A percentile compares a stretch with the other conserved stretches of the same genome.
phyloP scores from a whole-genome alignment of 140 eudicot genomes.

The Oenanthe javanica region DNA sequence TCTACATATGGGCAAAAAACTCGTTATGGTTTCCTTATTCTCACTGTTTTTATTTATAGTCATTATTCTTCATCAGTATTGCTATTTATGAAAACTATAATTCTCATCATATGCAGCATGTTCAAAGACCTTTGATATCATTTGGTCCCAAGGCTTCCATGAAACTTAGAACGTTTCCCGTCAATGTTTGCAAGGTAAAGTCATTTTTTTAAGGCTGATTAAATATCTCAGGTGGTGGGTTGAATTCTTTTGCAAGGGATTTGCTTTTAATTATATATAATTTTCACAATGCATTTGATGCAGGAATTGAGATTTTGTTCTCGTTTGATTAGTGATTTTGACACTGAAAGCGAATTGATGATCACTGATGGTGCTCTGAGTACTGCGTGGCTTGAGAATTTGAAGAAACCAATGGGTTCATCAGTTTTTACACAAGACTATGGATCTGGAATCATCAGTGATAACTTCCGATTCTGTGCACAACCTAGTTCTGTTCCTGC shows the following conservation, averaged over 20 bases:
- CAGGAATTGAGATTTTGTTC: slow-evolving; percentile 75
- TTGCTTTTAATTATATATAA: slow-evolving; percentile 11
- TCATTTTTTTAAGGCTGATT: neutral
- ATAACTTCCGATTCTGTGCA: slow-evolving; percentile 53
- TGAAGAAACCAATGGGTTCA: slow-evolving; percentile 49
- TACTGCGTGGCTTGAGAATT: slow-evolving; percentile 76
- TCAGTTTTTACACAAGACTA: slow-evolving; percentile 48
- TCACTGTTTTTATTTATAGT: no score
- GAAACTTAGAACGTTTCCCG: slow-evolving; percentile 68
- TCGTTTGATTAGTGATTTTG: slow-evolving; percentile 62
- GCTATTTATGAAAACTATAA: no score
- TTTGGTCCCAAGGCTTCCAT: slow-evolving; percentile 95
- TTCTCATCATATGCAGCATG: slow-evolving; percentile 63
- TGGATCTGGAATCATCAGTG: slow-evolving; percentile 34
- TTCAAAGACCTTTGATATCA: slow-evolving; percentile 82
- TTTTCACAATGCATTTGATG: slow-evolving; percentile 7
- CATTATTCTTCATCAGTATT: no score
- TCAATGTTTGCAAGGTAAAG: slow-evolving; percentile 49
- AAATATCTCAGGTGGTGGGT: neutral
- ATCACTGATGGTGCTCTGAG: slow-evolving; percentile 72
- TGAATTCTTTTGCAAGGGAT: neutral
- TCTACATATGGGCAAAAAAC: no score
- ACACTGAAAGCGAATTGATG: slow-evolving; percentile 51
- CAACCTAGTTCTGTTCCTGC: slow-evolving; percentile 85
- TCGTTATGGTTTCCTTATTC: no score